Evolutionary conservation across 2,329 filamentous ascomycete genomes (phyloP), one percentile per base, ranked within the genome.

Genomic region (Penicillium sp.): DNA sequence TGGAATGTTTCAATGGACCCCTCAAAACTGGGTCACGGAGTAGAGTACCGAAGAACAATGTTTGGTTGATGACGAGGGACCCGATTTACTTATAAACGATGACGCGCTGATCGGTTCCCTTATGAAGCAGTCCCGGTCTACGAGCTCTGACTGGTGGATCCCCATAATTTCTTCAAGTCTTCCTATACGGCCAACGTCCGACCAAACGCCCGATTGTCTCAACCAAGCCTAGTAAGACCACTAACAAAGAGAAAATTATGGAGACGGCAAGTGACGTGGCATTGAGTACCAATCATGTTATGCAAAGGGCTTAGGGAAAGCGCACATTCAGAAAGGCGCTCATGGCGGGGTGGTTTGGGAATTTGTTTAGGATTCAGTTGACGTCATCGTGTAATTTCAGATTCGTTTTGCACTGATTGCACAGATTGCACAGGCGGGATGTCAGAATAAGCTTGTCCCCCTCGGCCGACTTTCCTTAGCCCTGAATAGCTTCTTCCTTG

Each of bases 51-150:
- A 50, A 42, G 35, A 39, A 29, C 3, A 39, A 13, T 39, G n/a
- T 26, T 27, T 11, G 26, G 33, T 22, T 37, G 33, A 50, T 50
- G 48, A 50, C 48, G 48, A 50, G 24, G 24, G 44, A 47, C 29
- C 31, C 21, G 24, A 42, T 52, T 52, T 51, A 54, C 49, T 51
- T 52, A 55, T 58, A 50, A 55, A 53, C 24, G 39, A 54, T 55
- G 45, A 55, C 52, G 31, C 49, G 55, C 39, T 55, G 58, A 58
- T 60, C 52, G 55, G 55, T 54, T 55, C 55, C 55, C 49, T 27
- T 52, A 54, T 54, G 48, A 24, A 55, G 58, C 26, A 58, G 52
- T 55, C 50, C 58, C 55, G 82, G 47, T 48, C 21, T 49, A 39
- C 14, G 48, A 29, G 48, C 21, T 14, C 11, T 50, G 48, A 49